Conservation (phyloP, 495 filamentous ascomycete genomes). For the Cenococcum geophilum region DNA sequence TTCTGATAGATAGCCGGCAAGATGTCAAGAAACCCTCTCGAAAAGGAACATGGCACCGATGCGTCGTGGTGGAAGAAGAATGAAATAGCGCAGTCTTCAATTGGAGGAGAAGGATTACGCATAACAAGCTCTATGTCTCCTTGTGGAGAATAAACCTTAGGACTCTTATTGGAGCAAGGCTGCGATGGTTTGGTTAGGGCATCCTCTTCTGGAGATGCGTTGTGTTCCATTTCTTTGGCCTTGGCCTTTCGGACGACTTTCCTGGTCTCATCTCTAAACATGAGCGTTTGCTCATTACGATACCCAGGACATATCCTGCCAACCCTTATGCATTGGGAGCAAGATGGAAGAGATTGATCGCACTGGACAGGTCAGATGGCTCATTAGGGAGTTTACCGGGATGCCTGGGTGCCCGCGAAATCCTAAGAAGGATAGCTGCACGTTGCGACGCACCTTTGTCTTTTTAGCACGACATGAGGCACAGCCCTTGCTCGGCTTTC, state of each 20-base stretch:
- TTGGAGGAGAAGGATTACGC: background rate
- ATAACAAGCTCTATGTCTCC: background rate
- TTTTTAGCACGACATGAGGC: background rate
- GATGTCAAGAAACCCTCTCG: background rate
- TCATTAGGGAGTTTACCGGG: too few species aligned
- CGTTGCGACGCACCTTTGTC: slow-evolving; percentile 6
- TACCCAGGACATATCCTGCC: slow-evolving; percentile 5
- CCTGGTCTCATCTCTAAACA: slow-evolving; percentile 11
- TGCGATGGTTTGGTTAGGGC: background rate
- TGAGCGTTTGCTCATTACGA: slow-evolving; percentile 3
- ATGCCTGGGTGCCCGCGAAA: background rate
- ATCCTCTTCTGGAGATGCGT: background rate
- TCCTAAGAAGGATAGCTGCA: background rate
- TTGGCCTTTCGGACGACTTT: slow-evolving; percentile 3
- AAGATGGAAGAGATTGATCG: slow-evolving; percentile 1
- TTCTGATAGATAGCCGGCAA: background rate
- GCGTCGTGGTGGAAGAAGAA: slow-evolving; percentile 9
- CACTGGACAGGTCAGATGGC: background rate
- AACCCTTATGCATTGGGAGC: slow-evolving; percentile 8
- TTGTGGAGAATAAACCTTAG: background rate
- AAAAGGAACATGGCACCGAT: background rate
- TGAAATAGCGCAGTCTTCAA: slow-evolving; percentile 4
- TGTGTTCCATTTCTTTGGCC: background rate
- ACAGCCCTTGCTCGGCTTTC: slow-evolving; percentile 12
- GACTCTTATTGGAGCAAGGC: background rate